phyloP scores from a whole-genome alignment of 345 rosid genomes.

The Ailanthus altissimus region DNA sequence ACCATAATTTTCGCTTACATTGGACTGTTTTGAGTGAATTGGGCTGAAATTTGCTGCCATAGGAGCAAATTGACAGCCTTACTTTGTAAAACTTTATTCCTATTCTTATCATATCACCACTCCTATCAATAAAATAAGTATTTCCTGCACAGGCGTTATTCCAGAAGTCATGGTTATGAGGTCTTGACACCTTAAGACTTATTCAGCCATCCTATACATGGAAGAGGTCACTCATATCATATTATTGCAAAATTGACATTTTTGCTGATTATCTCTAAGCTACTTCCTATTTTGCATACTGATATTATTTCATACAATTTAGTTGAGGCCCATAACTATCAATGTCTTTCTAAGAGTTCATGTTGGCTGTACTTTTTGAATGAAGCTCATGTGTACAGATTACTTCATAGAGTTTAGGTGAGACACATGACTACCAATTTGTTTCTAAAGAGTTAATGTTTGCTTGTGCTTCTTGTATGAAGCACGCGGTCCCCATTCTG shows the following conservation, averaged over 20 bases:
- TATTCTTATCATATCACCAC: not conserved
- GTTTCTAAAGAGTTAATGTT: not conserved
- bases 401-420: not conserved
- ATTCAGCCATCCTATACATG: not conserved
- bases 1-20: not conserved
- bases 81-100: not conserved
- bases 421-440: not conserved
- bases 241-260: not conserved
- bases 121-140: not conserved
- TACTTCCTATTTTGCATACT: not conserved
- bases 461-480: not conserved
- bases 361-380: not conserved
- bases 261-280: not conserved
- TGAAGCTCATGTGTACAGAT: too few relatives aligned
- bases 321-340: not conserved
- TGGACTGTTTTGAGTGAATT: not conserved
- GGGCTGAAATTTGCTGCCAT: not conserved
- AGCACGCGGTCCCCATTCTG: not conserved
- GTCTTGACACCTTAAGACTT: not conserved
- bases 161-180: not conserved
- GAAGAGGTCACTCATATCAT: not conserved
- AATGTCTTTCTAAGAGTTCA: not conserved
- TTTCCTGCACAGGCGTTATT: not conserved
- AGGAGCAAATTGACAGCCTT: not conserved
- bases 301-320: not conserved